phyloP scores from a whole-genome alignment of 176 grass and related monocot genomes.

The Calamus simplicifolius region DNA sequence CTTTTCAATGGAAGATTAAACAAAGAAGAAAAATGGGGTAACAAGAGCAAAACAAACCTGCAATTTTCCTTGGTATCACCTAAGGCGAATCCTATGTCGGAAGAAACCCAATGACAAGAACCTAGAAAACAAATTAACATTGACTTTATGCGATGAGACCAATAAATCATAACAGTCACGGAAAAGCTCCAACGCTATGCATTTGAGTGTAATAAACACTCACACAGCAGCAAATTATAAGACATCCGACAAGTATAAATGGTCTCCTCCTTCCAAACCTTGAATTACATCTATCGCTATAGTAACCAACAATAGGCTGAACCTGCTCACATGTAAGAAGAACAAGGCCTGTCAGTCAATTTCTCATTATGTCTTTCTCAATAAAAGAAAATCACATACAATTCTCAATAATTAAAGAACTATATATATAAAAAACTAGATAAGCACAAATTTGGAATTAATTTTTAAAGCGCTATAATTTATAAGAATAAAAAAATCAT shows the following conservation, averaged over 20 bases:
- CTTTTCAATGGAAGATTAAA: too few relatives aligned
- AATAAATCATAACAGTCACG: neutral
- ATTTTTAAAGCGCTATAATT: too few relatives aligned
- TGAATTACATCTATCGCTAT: constrained; percentile 56
- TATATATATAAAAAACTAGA: too few relatives aligned
- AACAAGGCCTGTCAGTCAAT: too few relatives aligned
- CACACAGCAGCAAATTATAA: constrained; percentile 55
- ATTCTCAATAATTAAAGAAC: too few relatives aligned
- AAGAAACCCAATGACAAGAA: constrained; percentile 69
- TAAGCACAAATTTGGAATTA: too few relatives aligned
- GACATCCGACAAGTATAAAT: constrained; percentile 66
- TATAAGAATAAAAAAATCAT: too few relatives aligned
- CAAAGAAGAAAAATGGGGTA: too few relatives aligned
- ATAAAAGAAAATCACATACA: too few relatives aligned
- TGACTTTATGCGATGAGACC: neutral
- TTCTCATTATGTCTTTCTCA: too few relatives aligned
- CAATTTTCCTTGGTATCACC: constrained; percentile 74
- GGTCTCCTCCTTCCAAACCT: constrained; percentile 66
- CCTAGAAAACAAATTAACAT: constrained; percentile 31
- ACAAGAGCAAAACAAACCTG: constrained; percentile 30
- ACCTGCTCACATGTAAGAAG: constrained; percentile 29
- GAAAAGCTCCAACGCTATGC: neutral
- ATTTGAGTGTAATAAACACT: constrained; percentile 5
- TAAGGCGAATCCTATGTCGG: constrained; percentile 68
- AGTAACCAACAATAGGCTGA: constrained; percentile 70